Evolutionary conservation across 176 grass and related monocot genomes (phyloP).

Genomic region (Urochloa ruziziensis): DNA sequence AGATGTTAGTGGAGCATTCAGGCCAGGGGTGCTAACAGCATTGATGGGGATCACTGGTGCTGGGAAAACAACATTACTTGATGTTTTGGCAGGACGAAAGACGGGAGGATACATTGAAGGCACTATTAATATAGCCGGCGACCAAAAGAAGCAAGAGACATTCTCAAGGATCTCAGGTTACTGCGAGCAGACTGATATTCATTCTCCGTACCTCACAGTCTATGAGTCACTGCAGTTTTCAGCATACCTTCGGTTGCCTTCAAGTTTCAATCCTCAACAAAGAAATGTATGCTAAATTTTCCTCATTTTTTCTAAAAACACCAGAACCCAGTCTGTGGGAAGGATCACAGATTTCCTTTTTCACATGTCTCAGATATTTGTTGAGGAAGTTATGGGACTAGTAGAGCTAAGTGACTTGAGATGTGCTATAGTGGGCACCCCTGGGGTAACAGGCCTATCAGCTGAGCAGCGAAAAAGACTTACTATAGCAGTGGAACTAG

Average conservation of each 20-base stretch:
- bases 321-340: background rate
- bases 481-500: slow-evolving; percentile 54
- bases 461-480: slow-evolving; percentile 43
- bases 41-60: slow-evolving; percentile 15
- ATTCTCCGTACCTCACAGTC: background rate
- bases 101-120: slow-evolving; percentile 19
- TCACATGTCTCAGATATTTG: slow-evolving; percentile 58
- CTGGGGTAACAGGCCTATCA: slow-evolving; percentile 39
- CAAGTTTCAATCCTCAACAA: background rate
- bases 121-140: background rate
- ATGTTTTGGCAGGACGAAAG: slow-evolving; percentile 24
- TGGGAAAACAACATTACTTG: slow-evolving; percentile 16
- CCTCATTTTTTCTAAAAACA: background rate
- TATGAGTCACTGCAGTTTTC: background rate
- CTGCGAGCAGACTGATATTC: background rate
- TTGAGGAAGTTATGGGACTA: slow-evolving; percentile 58
- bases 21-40: slow-evolving; percentile 12
- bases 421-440: slow-evolving; percentile 26
- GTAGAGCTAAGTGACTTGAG: slow-evolving; percentile 31
- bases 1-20: background rate
- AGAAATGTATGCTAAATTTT: background rate
- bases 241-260: background rate
- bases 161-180: slow-evolving; percentile 2
- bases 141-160: slow-evolving; percentile 8
- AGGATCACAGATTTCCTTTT: background rate